Conservation (phyloP, 2,329 filamentous ascomycete species). For the Harringtonia lauricola region DNA sequence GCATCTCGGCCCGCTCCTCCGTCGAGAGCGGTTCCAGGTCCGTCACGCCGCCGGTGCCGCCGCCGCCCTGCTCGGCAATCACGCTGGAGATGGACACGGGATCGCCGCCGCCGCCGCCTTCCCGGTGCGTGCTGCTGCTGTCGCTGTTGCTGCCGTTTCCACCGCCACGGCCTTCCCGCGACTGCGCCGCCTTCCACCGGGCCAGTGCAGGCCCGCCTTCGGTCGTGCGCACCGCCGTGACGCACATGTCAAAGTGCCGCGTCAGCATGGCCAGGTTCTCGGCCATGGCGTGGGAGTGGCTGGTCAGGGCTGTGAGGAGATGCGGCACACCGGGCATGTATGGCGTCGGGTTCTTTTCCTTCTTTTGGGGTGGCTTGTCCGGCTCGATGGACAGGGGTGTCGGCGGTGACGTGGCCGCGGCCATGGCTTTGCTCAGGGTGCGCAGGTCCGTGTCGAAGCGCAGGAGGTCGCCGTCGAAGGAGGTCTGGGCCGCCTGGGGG, state of each 20-base stretch:
- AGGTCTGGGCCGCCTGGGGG: conserved; percentile 47
- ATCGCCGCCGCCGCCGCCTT: conserved; percentile 19
- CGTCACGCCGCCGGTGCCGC: conserved; percentile 16
- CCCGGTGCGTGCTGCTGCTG: conserved; percentile 19
- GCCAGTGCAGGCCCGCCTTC: conserved; percentile 66
- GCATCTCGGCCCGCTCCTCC: conserved; percentile 71
- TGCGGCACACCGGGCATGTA: conserved; percentile 29
- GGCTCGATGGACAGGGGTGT: conserved; percentile 8
- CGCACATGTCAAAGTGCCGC: conserved; percentile 84
- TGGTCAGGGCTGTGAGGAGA: conserved; percentile 53
- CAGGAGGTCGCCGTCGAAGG: conserved; percentile 65
- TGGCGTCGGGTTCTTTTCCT: conserved; percentile 15
- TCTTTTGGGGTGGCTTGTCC: background rate
- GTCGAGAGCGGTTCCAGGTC: conserved; percentile 59
- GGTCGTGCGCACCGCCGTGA: conserved; percentile 81
- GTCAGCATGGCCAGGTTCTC: conserved; percentile 69
- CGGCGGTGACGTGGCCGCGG: conserved; percentile 24
- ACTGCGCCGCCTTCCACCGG: conserved; percentile 48
- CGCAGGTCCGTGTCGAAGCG: conserved; percentile 67
- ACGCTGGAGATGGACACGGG: conserved; percentile 54
- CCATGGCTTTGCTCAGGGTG: conserved; percentile 47
- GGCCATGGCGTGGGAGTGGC: conserved; percentile 73
- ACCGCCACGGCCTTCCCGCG: background rate
- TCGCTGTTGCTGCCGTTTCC: conserved; percentile 42
- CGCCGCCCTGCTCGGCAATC: conserved; percentile 43